Conservation (phyloP, 2,329 filamentous ascomycete species). For the Laburnicola sp. region DNA sequence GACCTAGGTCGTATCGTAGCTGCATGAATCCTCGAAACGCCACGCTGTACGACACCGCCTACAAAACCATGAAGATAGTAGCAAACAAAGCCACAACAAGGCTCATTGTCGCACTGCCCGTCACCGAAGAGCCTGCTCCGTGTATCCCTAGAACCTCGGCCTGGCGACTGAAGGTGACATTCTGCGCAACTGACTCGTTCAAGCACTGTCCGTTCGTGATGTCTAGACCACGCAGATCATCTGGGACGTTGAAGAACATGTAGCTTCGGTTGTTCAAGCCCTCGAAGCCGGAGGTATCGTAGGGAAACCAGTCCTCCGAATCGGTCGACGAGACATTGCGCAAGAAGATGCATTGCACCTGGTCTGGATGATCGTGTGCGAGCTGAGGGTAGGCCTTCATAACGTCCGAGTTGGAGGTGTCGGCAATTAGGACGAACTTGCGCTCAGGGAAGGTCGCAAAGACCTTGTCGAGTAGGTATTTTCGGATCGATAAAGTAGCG, state of each 20-base stretch:
- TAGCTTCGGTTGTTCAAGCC: constrained; percentile 66
- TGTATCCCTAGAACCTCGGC: constrained; percentile 44
- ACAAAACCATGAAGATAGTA: constrained; percentile 31
- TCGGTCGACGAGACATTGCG: constrained; percentile 76
- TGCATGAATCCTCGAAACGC: neutral
- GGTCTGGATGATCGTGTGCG: constrained; percentile 66
- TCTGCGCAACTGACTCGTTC: constrained; percentile 67
- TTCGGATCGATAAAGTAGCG: constrained; percentile 72
- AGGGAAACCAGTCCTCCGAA: constrained; percentile 68
- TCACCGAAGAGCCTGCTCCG: constrained; percentile 29
- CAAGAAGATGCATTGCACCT: constrained; percentile 77
- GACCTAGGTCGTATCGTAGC: too few species aligned
- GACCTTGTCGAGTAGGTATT: constrained; percentile 69
- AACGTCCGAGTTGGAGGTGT: constrained; percentile 75
- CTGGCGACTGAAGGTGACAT: constrained; percentile 65
- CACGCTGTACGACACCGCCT: constrained; percentile 3
- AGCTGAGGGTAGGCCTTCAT: constrained; percentile 67
- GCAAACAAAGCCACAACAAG: constrained; percentile 40
- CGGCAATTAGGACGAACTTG: constrained; percentile 75
- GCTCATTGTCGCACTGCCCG: constrained; percentile 36
- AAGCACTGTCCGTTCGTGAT: constrained; percentile 69
- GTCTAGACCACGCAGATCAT: constrained; percentile 69
- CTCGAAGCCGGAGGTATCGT: constrained; percentile 73
- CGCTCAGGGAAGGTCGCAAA: constrained; percentile 75
- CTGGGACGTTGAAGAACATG: constrained; percentile 77